Base-by-base conservation (phyloP, 2,329 filamentous ascomycete species). In the Zarea fungicola region DNA sequence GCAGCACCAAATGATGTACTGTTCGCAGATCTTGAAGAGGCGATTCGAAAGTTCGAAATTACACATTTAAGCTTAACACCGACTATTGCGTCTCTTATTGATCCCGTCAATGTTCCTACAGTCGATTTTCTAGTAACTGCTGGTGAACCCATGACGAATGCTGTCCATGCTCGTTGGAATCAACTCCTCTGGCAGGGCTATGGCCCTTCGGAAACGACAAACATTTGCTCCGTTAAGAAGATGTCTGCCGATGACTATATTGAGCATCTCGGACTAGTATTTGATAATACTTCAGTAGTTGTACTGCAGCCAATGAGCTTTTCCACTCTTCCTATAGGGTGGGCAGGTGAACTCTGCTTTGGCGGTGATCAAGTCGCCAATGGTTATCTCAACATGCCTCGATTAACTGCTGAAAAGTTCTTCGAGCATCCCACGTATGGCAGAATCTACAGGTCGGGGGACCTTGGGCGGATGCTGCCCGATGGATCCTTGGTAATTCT, bases 41-140 rank as follows among this genome's bases (percentile, higher is more conserved):
- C 81, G 0, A 87, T 95, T 48, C 74, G 81, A 3, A 61, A 64
- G 1, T 66, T 95, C 16, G 58, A 68, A 0, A 74, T 90, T 32
- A 95, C 89, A 0, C 90, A 95, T 64, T 74, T 96, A 18, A 92
- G 87, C 58, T 75, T 95, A 64, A 95, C 90, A 0, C 87, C 90
- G 1, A 95, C 89, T 0, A 86, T 95, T 1, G 89, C 89, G 19
- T 81, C 85, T 1, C 70, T 93, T n/a, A 69, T 95, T 5, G 67
- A 83, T 28, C 85, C 88, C 0, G 54, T 66, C 1, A 84, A 84
- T 40, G 82, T 92, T 0, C 89, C 89, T 0, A 67, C 63, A 2
- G 87, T 95, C 0, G 68, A 83, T 36, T 88, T 93, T 54, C 70
- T 96, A 3, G 85, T 93, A 11, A 89, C 87, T 1, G 85, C 88